Conservation (phyloP, 352 stramenopile species). For the Globisporangium alternatum region DNA sequence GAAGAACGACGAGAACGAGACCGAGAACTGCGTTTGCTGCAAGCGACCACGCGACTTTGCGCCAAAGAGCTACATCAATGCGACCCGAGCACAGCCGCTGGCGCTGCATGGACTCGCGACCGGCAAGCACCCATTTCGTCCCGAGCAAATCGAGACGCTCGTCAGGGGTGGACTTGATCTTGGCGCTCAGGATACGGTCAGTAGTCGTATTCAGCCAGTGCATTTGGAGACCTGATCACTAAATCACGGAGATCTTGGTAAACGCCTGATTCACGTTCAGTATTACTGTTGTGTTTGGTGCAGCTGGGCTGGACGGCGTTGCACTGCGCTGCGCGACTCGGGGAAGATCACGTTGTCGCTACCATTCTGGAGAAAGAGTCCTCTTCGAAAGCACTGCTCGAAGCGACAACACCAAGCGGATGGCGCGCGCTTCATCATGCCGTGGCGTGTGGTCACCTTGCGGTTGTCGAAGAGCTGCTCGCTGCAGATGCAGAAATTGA, state of each 20-base stretch:
- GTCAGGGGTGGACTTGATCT: slow-evolving; percentile 4
- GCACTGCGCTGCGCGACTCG: slow-evolving; percentile 9
- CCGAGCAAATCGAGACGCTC: slow-evolving; percentile 9
- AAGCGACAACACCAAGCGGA: slow-evolving; percentile 9
- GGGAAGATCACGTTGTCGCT: slow-evolving; percentile 4
- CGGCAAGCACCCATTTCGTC: slow-evolving; percentile 4
- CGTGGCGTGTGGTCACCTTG: slow-evolving; percentile 3
- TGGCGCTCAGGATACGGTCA: slow-evolving; percentile 2
- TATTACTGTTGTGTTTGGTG: neutral
- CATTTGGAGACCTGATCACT: neutral
- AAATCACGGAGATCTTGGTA: neutral
- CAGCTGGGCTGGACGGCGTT: slow-evolving; percentile 13
- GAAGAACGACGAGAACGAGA: slow-evolving; percentile 13
- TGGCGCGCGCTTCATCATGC: slow-evolving; percentile 17
- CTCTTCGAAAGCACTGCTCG: slow-evolving; percentile 2
- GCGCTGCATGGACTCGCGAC: slow-evolving; percentile 13
- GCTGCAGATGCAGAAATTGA: slow-evolving; percentile 8
- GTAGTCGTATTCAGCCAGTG: neutral
- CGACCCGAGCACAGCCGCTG: slow-evolving; percentile 9
- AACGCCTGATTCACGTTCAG: neutral
- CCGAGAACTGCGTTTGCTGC: slow-evolving; percentile 4
- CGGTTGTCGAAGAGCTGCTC: slow-evolving; percentile 9
- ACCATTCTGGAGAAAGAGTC: slow-evolving; percentile 3
- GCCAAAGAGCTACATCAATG: slow-evolving; percentile 12
- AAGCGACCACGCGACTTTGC: slow-evolving; percentile 12